Evolutionary conservation across 176 grass and related monocot species (phyloP), one percentile per base, ranked within the genome.

Genomic region (Bolboschoenus planiculmis): DNA sequence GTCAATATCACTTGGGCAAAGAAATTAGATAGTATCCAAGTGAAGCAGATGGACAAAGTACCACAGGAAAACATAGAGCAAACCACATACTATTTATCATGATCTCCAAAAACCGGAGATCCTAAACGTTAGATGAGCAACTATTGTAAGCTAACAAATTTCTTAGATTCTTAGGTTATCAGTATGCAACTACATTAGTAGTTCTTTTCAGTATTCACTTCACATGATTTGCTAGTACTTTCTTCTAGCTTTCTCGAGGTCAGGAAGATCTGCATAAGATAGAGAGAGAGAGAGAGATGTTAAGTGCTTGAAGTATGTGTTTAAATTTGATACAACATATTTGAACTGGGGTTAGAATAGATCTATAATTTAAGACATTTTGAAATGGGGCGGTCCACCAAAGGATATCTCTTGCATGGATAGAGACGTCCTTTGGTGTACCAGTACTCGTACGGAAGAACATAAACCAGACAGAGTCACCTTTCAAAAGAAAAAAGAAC

Each of bases 241-340:
- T 53, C 88, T 89, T 79, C 88, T 97, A 61, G 93, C 81, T 78
- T 97, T 97, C 86, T 94, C 95, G 29, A 97, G 90, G 89, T 97
- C 92, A 88, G 92, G 95, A 40, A 97, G 95, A 90, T 97, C 95
- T 95, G 92, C 87, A 88, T 50, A 39, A n/a, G 83, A 84, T 47
- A 15, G 0, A 76, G 13, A 87, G 50, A 81, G 56, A 15, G 0
- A 76, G 13, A 87, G 50, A 81, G 43, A 11, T 31, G 24, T 20
- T 20, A 74, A 48, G 24, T 18, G 4, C 15, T 51, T 9, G 23
- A 20, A 76, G 21, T 51, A 51, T 31, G n/a, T 30, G 2, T 48
- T 50, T 14, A 10, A 10, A 44, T 29, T 51, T 30, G 44, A 31
- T 30, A 76, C 35, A 40, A 39, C n/a, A 73, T 6, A 73, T 13